These are phyloP conservation scores for Spergularia bocconei DNA, from an alignment of 148 eudicot species.

Conservation along the genomic window DNA sequence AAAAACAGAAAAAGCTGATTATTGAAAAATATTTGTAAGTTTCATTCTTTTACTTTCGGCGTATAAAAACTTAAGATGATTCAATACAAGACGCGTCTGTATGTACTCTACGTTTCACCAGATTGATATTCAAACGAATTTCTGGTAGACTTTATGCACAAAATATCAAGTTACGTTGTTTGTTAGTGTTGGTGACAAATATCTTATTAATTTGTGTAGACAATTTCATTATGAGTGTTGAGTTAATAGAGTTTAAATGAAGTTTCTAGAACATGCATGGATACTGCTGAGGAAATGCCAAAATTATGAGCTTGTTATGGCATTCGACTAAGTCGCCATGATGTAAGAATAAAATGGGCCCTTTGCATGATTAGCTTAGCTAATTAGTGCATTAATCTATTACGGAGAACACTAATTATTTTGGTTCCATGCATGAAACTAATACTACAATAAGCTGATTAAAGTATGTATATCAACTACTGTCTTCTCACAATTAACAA, in stretches of 20 bases:
- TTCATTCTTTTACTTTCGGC: background rate
- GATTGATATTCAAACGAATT: too few species aligned
- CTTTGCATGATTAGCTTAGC: background rate
- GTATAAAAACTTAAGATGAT: too few species aligned
- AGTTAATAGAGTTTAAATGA: too few species aligned
- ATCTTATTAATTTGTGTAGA: too few species aligned
- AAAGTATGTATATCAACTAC: too few species aligned
- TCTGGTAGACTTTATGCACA: too few species aligned
- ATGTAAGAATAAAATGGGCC: background rate
- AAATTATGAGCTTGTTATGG: background rate
- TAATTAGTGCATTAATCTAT: background rate
- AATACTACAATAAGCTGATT: background rate
- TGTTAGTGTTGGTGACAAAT: too few species aligned
- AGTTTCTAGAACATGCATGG: background rate
- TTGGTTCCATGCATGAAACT: background rate
- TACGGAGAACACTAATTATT: background rate
- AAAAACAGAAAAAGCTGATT: background rate
- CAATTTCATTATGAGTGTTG: too few species aligned
- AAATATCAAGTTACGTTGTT: too few species aligned
- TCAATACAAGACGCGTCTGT: too few species aligned
- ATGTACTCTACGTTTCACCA: too few species aligned
- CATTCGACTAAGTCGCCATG: constrained; percentile 10
- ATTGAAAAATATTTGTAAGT: background rate
- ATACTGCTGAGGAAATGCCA: background rate
- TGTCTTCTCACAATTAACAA: too few species aligned